Base-by-base conservation (phyloP, 2,329 filamentous ascomycete genomes). In the Trichophyton simii region DNA sequence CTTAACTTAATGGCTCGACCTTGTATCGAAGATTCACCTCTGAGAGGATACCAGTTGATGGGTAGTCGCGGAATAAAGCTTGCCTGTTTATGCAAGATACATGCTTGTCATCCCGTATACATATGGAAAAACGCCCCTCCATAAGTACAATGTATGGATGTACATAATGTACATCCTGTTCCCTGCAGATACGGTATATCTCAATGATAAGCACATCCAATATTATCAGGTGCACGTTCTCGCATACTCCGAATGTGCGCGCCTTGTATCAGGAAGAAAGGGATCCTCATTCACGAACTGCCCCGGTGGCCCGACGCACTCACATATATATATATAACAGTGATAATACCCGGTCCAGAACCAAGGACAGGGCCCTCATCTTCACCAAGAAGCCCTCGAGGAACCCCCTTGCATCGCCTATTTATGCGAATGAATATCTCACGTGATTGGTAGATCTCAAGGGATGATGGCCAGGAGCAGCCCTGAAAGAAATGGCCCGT, bases 31-130 rank as follows among this genome's bases (percentile, higher is more conserved):
- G 28, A 13, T 15, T 55, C 52, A 15, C 31, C 52, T 55, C 52
- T 31, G 31, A 55, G 52, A 55, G 52, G 52, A 55, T 55, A 55
- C 52, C 52, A 36, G 52, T 55, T 36, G 28, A 55, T 55, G 52
- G 52, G 52, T 55, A 55, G 52, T 55, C 15, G 13, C 52, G 52
- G 52, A 55, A 55, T 22, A 55, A 44, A 36, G 52, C 52, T n/a
- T 34, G 52, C 28, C 20, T 34, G 25, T 34, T 55, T 7, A 55
- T 55, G 52, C 52, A 55, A 20, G 52, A 36, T 25, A 36, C 34
- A 55, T 55, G 52, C 52, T 55, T 20, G 52, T 55, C 52, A 55
- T 55, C 11, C 34, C 28, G 28, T 55, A 13, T n/a, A 18, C 18
- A 28, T 28, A 28, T 6, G 25, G 1, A 55, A 55, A 55, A 38